phyloP scores from a whole-genome alignment of 352 stramenopile species.

The Thalassiosira pacifica region DNA sequence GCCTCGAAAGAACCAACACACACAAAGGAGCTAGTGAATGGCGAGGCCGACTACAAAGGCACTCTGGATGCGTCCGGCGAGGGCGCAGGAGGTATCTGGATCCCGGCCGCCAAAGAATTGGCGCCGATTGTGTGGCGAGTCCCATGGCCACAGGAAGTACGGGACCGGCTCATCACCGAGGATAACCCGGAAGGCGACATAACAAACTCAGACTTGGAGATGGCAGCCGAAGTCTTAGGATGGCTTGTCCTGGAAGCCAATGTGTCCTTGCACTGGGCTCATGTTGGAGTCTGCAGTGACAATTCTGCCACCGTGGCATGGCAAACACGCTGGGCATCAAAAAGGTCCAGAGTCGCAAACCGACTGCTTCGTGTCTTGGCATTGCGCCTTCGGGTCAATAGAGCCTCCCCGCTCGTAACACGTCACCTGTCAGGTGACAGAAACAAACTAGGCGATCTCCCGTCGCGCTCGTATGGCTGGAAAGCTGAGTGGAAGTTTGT shows the following conservation, averaged over 20 bases:
- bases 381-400: neutral
- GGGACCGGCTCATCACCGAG: neutral
- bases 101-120: neutral
- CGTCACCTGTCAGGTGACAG: neutral
- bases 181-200: conserved; percentile 16
- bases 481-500: neutral
- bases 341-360: neutral
- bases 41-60: too few species aligned
- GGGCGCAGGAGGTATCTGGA: too few species aligned
- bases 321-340: neutral
- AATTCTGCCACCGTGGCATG: neutral
- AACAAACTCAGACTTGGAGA: conserved; percentile 22
- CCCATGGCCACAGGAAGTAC: conserved; percentile 5
- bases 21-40: too few species aligned
- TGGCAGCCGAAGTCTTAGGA: neutral
- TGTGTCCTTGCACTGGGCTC: neutral
- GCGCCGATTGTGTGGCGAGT: conserved; percentile 14
- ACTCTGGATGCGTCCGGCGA: too few species aligned
- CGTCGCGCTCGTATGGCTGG: neutral
- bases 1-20: neutral
- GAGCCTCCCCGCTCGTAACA: neutral
- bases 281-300: neutral
- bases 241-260: conserved; percentile 17
- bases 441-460: neutral
- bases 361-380: neutral